Evolutionary conservation across 1,139 yeast genomes (phyloP).

Genomic region (Pichia sp.): DNA sequence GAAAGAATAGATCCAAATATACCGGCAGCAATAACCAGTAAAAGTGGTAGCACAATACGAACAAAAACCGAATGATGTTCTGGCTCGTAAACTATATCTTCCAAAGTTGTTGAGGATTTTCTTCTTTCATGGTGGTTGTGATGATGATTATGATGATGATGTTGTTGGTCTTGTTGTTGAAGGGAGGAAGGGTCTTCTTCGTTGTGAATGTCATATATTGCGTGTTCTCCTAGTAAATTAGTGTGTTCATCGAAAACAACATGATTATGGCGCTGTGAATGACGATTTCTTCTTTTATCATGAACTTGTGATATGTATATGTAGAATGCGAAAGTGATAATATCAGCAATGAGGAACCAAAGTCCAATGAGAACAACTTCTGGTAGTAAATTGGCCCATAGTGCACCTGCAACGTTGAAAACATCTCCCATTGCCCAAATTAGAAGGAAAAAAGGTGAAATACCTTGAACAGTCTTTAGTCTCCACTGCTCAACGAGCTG

Average conservation of each 20-base stretch:
- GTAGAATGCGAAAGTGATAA: slow-evolving; percentile 54
- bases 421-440: slow-evolving; percentile 74
- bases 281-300: slow-evolving; percentile 31
- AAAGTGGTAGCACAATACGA: slow-evolving; percentile 51
- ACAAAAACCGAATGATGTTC: slow-evolving; percentile 38
- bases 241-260: slow-evolving; percentile 16
- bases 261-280: slow-evolving; percentile 4
- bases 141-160: slow-evolving; percentile 4
- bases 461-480: slow-evolving; percentile 69
- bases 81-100: slow-evolving; percentile 27
- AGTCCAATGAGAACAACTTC: slow-evolving; percentile 63
- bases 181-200: not conserved
- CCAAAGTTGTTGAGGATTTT: slow-evolving; percentile 25
- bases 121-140: slow-evolving; percentile 14
- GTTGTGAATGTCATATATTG: slow-evolving; percentile 9
- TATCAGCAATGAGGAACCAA: slow-evolving; percentile 71
- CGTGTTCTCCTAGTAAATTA: slow-evolving; percentile 19
- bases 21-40: slow-evolving; percentile 66
- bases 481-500: slow-evolving; percentile 81
- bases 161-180: not conserved
- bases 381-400: slow-evolving; percentile 67
- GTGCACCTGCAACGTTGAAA: slow-evolving; percentile 57
- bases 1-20: slow-evolving; percentile 52
- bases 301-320: slow-evolving; percentile 45
- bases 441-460: slow-evolving; percentile 59